Evolutionary conservation across 2,329 filamentous ascomycete genomes (phyloP).

Genomic region (Nannizziopsis barbatae): DNA sequence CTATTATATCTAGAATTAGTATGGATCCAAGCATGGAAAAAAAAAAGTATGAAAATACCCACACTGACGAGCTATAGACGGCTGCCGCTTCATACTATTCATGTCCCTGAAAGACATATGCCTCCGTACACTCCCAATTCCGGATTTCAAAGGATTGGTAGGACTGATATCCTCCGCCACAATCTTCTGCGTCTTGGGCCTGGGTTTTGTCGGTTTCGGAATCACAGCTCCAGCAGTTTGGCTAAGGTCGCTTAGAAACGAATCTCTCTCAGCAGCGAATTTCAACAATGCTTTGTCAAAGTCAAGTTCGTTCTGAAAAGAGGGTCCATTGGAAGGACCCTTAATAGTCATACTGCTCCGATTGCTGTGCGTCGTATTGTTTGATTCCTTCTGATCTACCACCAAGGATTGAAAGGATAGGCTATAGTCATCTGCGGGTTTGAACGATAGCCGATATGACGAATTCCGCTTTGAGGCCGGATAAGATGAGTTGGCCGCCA

Average conservation of each 20-base stretch:
- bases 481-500: conserved; percentile 28
- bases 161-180: conserved; percentile 55
- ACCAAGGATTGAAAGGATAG: conserved; percentile 7
- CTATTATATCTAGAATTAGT: conserved; percentile 26
- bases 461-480: conserved; percentile 35
- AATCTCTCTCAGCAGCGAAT: conserved; percentile 89
- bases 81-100: conserved; percentile 85
- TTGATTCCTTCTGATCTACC: conserved; percentile 11
- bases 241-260: conserved; percentile 82
- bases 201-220: conserved; percentile 53
- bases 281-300: conserved; percentile 89
- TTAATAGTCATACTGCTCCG: conserved; percentile 55
- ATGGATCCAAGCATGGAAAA: conserved; percentile 2
- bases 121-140: conserved; percentile 76
- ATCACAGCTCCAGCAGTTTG: conserved; percentile 75
- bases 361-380: conserved; percentile 47
- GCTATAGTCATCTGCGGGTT: conserved; percentile 3
- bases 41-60: conserved; percentile 29
- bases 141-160: conserved; percentile 39
- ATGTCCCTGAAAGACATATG: conserved; percentile 90
- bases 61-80: conserved; percentile 64
- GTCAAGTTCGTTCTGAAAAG: conserved; percentile 59
- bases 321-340: conserved; percentile 27
- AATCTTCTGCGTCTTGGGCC: conserved; percentile 71
- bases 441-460: conserved; percentile 19